These are phyloP conservation scores for Carpinus viminea DNA, from an alignment of 306 rosid species.

Conservation along the genomic window DNA sequence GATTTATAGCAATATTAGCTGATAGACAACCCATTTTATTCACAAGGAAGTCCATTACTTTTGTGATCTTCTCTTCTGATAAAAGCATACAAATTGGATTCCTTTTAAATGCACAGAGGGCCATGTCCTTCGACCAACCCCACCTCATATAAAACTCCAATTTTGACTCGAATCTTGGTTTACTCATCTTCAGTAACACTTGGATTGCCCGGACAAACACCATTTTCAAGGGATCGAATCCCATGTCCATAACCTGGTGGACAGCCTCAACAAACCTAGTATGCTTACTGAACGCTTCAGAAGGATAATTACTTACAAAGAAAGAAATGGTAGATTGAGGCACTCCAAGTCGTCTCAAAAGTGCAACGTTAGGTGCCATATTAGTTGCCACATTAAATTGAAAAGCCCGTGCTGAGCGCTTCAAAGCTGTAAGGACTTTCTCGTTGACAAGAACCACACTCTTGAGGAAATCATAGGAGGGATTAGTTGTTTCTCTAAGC, in stretches of 20 bases:
- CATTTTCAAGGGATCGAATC: conserved; percentile 14
- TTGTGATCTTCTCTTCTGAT: conserved; percentile 27
- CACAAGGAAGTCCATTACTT: conserved; percentile 25
- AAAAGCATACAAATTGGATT: conserved; percentile 24
- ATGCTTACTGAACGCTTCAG: neutral
- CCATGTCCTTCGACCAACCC: conserved; percentile 37
- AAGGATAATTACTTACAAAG: conserved; percentile 1
- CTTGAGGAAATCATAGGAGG: conserved; percentile 26
- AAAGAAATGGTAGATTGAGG: conserved; percentile 6
- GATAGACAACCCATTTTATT: conserved; percentile 25
- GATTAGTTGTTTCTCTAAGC: conserved; percentile 21
- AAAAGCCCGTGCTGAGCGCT: neutral
- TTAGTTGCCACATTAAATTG: neutral
- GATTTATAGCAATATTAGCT: neutral
- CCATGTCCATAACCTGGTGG: conserved; percentile 18
- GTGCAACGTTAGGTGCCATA: conserved; percentile 18
- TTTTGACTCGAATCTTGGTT: neutral
- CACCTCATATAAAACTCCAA: conserved; percentile 25
- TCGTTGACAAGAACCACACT: neutral
- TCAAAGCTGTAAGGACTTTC: conserved; percentile 7
- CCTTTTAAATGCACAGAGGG: conserved; percentile 15
- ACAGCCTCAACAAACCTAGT: conserved; percentile 14
- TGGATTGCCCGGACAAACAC: conserved; percentile 24
- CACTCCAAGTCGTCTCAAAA: conserved; percentile 19
- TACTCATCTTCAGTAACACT: neutral